Percentiles rank a stretch among this genome's conserved stretches.
Conservation (phyloP, 345 rosid species). For the Syzygium grande region DNA sequence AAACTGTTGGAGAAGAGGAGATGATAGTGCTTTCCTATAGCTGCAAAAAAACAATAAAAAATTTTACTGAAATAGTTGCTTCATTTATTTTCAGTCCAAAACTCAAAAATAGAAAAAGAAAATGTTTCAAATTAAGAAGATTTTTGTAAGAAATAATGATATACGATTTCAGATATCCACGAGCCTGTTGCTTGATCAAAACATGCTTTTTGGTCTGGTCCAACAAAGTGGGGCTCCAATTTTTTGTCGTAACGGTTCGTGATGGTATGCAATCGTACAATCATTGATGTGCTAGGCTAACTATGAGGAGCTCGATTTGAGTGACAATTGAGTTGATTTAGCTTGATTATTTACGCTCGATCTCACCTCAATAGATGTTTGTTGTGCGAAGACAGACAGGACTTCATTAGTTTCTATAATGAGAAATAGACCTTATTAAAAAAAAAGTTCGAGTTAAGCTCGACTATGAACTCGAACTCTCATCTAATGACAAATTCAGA, state of each 20-base stretch:
- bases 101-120: background rate
- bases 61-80: background rate
- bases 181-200: background rate
- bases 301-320: no score
- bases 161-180: background rate
- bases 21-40: background rate
- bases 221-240: no score
- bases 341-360: background rate
- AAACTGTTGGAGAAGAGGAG: background rate
- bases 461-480: background rate
- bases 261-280: no score
- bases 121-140: background rate
- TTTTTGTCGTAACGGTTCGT: background rate
- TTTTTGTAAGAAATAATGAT: background rate
- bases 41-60: no score
- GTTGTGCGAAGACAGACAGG: background rate
- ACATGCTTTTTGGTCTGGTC: background rate
- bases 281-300: no score
- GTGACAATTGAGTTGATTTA: background rate
- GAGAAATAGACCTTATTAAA: rapidly evolving
- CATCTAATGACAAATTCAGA: background rate
- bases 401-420: background rate
- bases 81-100: background rate
- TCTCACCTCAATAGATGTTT: background rate
- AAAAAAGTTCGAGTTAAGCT: background rate